Evolutionary conservation across 192 early-diverging fungal genomes (phyloP), one percentile per base, ranked within the genome.

Genomic region (Dissophora globulifera): DNA sequence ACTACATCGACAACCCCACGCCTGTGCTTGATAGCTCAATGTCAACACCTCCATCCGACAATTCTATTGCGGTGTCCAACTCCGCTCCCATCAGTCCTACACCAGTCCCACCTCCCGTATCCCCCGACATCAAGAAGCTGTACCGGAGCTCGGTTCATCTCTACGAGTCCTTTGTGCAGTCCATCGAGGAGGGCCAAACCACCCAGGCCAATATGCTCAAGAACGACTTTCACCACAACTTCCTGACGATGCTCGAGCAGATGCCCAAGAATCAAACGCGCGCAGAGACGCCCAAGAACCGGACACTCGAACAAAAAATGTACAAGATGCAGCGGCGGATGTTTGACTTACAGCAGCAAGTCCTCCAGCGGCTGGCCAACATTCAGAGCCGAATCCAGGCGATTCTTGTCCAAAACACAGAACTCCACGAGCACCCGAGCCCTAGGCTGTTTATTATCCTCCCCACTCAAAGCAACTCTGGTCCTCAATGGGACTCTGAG

Each of bases 371-470:
- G 26, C 29, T 69, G 2, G 67, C 49, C 3, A 8, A 13, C 10
- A 58, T 69, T 31, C 49, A 53, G 49, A 59, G 23, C 23, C 49
- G 50, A 6, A 50, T 46, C 7, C 57, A 69, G 13, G 9, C 56
- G 11, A 69, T 69, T 23, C 50, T 69, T 2, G 26, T 51, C 29
- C 66, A 60, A 17, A 60, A 52, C 46, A 25, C 20, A 4, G 40
- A 45, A 2, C 26, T 58, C 33, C 50, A 56, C n/a, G 57, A 53
- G 27, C 60, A 41, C 25, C 57, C 43, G 0, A 53, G 52, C 22
- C 57, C 67, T 16, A 32, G 57, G 23, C 50, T 69, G 10, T 69
- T 67, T 27, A 58, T 67, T 12, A 19, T 67, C 32, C 25, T 67
- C 1, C 65, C 65, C 15, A 42, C 35, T 9, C 7, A 23, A 15